A percentile compares a stretch with the other conserved stretches of the same genome.
Conservation (phyloP, 805 yeast genomes). For the Candida chauliodis region DNA sequence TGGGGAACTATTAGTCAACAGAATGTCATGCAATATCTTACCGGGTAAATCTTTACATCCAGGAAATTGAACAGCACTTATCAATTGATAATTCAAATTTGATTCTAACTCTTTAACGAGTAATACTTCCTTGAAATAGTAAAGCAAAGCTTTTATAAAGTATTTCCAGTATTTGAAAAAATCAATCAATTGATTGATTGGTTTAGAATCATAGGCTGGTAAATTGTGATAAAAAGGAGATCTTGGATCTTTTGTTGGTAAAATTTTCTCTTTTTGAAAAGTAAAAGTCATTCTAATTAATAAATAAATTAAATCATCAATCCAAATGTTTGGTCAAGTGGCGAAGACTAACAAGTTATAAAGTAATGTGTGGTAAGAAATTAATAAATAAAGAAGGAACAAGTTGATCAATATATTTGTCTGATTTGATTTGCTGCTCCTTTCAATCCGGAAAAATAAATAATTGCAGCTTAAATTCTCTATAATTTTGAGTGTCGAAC, state of each 20-base stretch:
- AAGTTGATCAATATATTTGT: neutral
- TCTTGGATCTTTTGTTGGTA: slow-evolving; percentile 30
- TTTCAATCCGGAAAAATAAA: slow-evolving; percentile 1
- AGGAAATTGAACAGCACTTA: slow-evolving; percentile 37
- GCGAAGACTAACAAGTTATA: neutral
- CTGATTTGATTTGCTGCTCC: neutral
- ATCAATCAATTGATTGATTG: slow-evolving; percentile 34
- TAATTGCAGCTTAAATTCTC: no score
- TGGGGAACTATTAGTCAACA: neutral
- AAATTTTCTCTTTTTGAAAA: slow-evolving; percentile 18
- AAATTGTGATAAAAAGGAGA: slow-evolving; percentile 38
- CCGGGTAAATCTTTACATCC: slow-evolving; percentile 41
- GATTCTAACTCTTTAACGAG: slow-evolving; percentile 46
- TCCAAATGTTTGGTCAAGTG: neutral
- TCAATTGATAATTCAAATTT: slow-evolving; percentile 34
- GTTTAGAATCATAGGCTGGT: slow-evolving; percentile 36
- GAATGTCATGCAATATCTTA: slow-evolving; percentile 9
- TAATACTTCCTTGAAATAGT: slow-evolving; percentile 40
- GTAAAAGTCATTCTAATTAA: neutral
- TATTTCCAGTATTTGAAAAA: slow-evolving; percentile 41
- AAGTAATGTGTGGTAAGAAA: neutral
- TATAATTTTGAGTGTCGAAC: no score
- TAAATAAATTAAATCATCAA: neutral
- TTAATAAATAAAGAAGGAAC: neutral
- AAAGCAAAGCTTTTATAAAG: slow-evolving; percentile 33